Base-by-base conservation (phyloP, 2,329 filamentous ascomycete species). In the Trichoderma sp. region DNA sequence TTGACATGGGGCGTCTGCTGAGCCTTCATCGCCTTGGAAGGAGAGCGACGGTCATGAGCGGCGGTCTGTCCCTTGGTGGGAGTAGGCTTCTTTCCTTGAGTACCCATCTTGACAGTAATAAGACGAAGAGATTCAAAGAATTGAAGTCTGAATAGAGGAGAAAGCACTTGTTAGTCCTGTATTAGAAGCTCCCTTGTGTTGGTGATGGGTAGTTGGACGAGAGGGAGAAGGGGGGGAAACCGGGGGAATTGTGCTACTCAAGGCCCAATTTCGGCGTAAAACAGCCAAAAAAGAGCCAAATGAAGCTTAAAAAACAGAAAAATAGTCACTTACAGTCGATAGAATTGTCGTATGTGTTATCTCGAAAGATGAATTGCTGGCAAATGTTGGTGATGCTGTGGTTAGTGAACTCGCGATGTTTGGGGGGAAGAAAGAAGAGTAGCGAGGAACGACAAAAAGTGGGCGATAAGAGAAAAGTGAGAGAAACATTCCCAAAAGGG, bases 31-130 rank as follows among this genome's bases (percentile, higher is more conserved):
- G 69, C 42, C 19, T 69, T 69, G 7, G 70, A 67, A 7, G 70
- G 61, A 17, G 71, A 70, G 17, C 56, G 61, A 1, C 42, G 67
- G 12, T 64, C 58, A 27, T 58, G 52, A 17, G 68, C 69, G 27
- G 71, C 64, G n/a, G 67, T 57, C n/a, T 68, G 68, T 22, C 54
- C 59, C 60, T 71, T 69, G 48, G 72, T 74, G 57, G 73, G 61
- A 32, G 73, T 69, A 3, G 68, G 70, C 65, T 70, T 73, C n/a
- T 70, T 70, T 9, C 54, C 58, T 35, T 15, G 61, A 67, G 29
- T 27, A 13, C 70, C 70, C 71, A 72, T 72, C n/a, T 19, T 69
- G 60, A 25, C 17, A 25, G 34, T 48, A 12, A 32, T 25, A 45
- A 35, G 17, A 22, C 10, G 8, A 12, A 5, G 19, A 39, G 17